Evolutionary conservation across 2,329 filamentous ascomycete species (phyloP).

Genomic region (Xylaria sp.): DNA sequence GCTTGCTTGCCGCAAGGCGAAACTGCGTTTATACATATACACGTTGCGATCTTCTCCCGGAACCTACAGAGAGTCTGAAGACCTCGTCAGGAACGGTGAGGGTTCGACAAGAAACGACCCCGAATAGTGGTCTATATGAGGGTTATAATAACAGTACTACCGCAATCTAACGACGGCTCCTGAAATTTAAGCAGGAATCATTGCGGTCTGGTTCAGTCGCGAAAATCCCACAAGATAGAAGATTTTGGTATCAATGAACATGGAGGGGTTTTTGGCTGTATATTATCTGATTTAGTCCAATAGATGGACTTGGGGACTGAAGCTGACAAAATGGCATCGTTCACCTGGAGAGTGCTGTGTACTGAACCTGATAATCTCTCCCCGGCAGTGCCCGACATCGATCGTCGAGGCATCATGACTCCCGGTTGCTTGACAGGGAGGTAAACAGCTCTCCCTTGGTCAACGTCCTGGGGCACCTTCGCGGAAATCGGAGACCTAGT

Average conservation of each 20-base stretch:
- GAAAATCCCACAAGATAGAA: constrained; percentile 25
- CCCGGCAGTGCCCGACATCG: neutral
- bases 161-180: constrained; percentile 18
- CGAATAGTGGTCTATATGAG: constrained; percentile 22
- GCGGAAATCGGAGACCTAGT: neutral
- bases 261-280: constrained; percentile 31
- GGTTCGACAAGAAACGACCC: constrained; percentile 13
- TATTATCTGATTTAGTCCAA: constrained; percentile 34
- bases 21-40: constrained; percentile 19
- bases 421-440: neutral
- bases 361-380: constrained; percentile 2
- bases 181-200: constrained; percentile 21
- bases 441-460: neutral
- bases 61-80: constrained; percentile 22
- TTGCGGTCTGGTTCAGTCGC: constrained; percentile 22
- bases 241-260: constrained; percentile 25
- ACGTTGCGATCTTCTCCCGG: constrained; percentile 23
- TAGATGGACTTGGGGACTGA: constrained; percentile 24
- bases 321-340: constrained; percentile 5
- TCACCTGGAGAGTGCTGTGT: constrained; percentile 7
- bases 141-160: constrained; percentile 27
- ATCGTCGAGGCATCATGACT: neutral
- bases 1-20: constrained; percentile 13
- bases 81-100: constrained; percentile 17
- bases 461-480: neutral